Evolutionary conservation across 306 rosid genomes (phyloP).

Genomic region (Rubus parviflorus): DNA sequence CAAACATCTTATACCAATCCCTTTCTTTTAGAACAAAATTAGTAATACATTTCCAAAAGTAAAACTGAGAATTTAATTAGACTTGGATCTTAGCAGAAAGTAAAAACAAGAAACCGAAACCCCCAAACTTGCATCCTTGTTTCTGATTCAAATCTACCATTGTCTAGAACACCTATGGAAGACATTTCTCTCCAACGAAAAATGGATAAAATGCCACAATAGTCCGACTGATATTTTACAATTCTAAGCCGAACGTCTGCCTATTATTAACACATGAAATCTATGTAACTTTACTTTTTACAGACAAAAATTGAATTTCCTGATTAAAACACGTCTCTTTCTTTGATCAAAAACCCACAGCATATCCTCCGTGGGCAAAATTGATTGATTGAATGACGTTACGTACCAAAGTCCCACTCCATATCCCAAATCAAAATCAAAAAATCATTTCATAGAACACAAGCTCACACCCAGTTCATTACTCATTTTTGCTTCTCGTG

Average conservation of each 20-base stretch:
- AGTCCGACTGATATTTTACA: conserved; percentile 38
- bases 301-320: conserved; percentile 49
- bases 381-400: conserved; percentile 7
- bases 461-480: conserved; percentile 33
- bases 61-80: too few relatives aligned
- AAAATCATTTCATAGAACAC: conserved; percentile 35
- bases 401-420: conserved; percentile 23
- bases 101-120: not conserved
- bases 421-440: conserved; percentile 32
- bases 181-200: conserved; percentile 5
- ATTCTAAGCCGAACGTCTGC: conserved; percentile 28
- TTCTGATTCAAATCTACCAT: not conserved
- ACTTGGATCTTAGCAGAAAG: not conserved
- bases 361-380: conserved; percentile 16
- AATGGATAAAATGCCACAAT: conserved; percentile 41
- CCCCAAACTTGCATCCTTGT: not conserved
- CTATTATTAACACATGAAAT: conserved; percentile 20
- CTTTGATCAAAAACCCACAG: conserved; percentile 32
- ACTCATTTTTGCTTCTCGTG: conserved; percentile 28
- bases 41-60: not conserved
- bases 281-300: conserved; percentile 35
- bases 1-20: too few relatives aligned
- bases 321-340: conserved; percentile 23
- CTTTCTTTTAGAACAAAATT: too few relatives aligned
- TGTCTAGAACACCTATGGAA: not conserved